phyloP scores from a whole-genome alignment of 192 early-diverging fungal genomes.

The Gonapodya sp. region DNA sequence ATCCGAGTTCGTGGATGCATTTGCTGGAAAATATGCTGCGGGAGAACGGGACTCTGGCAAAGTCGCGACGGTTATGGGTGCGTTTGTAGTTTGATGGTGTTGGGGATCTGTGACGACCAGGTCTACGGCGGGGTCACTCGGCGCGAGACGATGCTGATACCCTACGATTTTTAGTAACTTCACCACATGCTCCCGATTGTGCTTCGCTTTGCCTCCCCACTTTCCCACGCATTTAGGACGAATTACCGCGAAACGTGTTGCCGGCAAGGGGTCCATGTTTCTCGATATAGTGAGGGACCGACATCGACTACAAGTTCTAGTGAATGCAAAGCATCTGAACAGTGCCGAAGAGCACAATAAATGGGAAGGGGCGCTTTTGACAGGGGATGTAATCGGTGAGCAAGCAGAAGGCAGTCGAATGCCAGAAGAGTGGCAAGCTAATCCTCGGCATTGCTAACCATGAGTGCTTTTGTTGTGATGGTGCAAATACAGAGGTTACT shows the following conservation, averaged over 20 bases:
- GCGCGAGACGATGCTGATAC: too few relatives aligned
- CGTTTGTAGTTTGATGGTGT: too few relatives aligned
- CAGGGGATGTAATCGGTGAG: conserved; percentile 59
- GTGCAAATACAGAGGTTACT: conserved; percentile 21
- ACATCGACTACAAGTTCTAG: conserved; percentile 52
- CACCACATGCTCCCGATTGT: too few relatives aligned
- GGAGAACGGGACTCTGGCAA: neutral
- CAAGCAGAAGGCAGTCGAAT: too few relatives aligned
- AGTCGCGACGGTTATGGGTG: neutral
- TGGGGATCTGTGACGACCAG: too few relatives aligned
- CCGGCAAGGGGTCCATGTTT: conserved; percentile 64
- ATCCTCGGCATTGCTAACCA: neutral
- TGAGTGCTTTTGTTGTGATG: neutral
- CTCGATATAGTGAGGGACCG: conserved; percentile 56
- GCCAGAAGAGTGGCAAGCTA: too few relatives aligned
- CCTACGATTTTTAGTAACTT: too few relatives aligned
- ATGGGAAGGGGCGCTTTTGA: conserved; percentile 32
- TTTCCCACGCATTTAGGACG: too few relatives aligned
- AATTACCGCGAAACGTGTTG: conserved; percentile 55
- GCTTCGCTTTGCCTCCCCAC: too few relatives aligned
- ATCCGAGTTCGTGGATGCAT: neutral
- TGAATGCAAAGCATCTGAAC: conserved; percentile 33
- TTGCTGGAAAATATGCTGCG: neutral
- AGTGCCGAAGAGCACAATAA: conserved; percentile 31
- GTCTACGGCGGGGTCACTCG: too few relatives aligned